Evolutionary conservation across 495 filamentous ascomycete species (phyloP).

Genomic region (Neurospora discreta): DNA sequence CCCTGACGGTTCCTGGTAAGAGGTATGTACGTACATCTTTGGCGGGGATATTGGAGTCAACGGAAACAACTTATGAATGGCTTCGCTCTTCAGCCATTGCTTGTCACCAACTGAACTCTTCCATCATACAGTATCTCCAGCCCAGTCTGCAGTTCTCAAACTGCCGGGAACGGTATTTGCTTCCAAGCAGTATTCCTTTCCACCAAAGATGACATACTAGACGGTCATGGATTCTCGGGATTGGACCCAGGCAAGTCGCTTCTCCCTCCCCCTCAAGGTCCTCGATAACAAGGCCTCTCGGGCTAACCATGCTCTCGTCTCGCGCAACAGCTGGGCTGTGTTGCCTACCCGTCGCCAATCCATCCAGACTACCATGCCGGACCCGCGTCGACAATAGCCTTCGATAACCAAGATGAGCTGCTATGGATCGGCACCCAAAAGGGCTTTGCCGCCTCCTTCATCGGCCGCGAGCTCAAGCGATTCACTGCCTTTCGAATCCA

Average conservation of each 20-base stretch:
- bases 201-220: not conserved
- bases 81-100: not conserved
- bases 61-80: not conserved
- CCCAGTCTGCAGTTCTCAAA: not conserved
- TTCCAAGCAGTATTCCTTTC: not conserved
- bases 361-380: conserved; percentile 46
- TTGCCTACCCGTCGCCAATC: conserved; percentile 56
- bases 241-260: not conserved
- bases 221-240: not conserved
- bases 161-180: not conserved
- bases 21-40: not conserved
- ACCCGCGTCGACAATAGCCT: conserved; percentile 63
- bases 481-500: conserved; percentile 65
- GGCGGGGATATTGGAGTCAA: not conserved
- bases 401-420: conserved; percentile 79
- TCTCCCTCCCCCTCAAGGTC: not conserved
- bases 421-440: conserved; percentile 76
- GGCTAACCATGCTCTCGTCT: not conserved
- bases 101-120: not conserved
- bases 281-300: not conserved
- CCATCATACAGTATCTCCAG: not conserved
- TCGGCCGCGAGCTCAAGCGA: conserved; percentile 62
- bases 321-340: conserved; percentile 58
- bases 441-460: conserved; percentile 81
- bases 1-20: not conserved